phyloP scores from a whole-genome alignment of 2,329 filamentous ascomycete species.

The Daldinia sp. region DNA sequence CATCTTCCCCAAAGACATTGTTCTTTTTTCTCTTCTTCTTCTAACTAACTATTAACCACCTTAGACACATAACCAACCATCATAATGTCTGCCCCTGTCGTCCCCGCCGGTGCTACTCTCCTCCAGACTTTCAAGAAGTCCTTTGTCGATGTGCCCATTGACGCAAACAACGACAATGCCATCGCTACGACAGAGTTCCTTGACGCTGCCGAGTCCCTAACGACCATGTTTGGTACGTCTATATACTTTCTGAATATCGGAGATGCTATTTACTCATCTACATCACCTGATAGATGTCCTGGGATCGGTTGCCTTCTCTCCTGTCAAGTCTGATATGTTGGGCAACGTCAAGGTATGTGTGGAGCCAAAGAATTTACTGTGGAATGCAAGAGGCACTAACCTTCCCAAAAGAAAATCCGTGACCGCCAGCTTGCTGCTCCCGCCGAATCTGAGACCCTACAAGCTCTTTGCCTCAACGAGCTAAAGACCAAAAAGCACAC shows the following conservation, averaged over 20 bases:
- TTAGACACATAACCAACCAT: constrained; percentile 13
- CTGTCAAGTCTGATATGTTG: constrained; percentile 89
- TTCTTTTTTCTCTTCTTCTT: neutral
- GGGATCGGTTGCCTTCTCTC: constrained; percentile 79
- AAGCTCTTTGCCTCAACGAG: constrained; percentile 86
- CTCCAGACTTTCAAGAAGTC: constrained; percentile 85
- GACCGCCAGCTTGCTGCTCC: constrained; percentile 82
- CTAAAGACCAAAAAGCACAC: constrained; percentile 87
- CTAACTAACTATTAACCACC: neutral
- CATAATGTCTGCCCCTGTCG: constrained; percentile 61
- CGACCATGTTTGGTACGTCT: constrained; percentile 80
- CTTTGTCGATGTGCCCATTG: constrained; percentile 83
- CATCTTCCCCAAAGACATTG: neutral
- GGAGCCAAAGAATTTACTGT: constrained; percentile 6
- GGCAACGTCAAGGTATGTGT: constrained; percentile 85
- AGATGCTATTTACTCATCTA: constrained; percentile 5
- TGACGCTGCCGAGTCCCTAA: constrained; percentile 86
- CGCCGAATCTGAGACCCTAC: constrained; percentile 80
- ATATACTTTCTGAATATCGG: neutral
- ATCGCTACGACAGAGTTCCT: constrained; percentile 88
- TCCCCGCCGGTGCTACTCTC: constrained; percentile 77
- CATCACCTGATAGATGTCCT: constrained; percentile 60
- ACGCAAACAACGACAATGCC: constrained; percentile 76
- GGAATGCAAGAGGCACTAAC: constrained; percentile 30
- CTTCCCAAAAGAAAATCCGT: constrained; percentile 78